These are phyloP conservation scores for Trametopsis cervina DNA, from an alignment of 768 basidiomycete species.

Conservation along the genomic window DNA sequence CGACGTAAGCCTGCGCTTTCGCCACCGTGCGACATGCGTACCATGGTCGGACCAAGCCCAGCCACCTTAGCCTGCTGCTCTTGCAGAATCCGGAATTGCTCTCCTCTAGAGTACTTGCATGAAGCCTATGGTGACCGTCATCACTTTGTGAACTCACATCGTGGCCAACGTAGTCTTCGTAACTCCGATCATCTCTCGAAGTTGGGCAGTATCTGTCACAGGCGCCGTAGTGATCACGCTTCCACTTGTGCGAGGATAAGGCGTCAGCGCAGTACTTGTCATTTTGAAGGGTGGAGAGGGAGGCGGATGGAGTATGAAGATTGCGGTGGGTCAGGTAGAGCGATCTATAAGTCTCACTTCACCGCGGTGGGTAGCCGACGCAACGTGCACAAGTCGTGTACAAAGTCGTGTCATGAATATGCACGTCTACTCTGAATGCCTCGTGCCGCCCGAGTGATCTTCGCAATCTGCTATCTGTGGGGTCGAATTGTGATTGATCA, in stretches of 20 bases:
- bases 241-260: background rate
- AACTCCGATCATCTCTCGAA: conserved; percentile 12
- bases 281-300: background rate
- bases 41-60: conserved; percentile 23
- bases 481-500: too few species aligned
- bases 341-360: too few species aligned
- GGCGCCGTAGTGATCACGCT: background rate
- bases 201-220: conserved; percentile 3
- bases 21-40: conserved; percentile 17
- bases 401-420: too few species aligned
- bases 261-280: background rate
- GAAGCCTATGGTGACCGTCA: background rate
- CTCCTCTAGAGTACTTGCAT: conserved; percentile 19
- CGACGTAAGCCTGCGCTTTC: too few species aligned
- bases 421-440: too few species aligned
- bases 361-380: too few species aligned
- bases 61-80: conserved; percentile 25
- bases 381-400: too few species aligned
- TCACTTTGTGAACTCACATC: conserved; percentile 5
- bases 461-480: too few species aligned
- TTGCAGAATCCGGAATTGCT: conserved; percentile 25
- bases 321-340: too few species aligned
- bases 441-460: too few species aligned
- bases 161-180: conserved; percentile 13
- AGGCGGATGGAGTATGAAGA: background rate